These are phyloP conservation scores for Chrysanthemum lavandulifolium DNA, from an alignment of 129 eudicot species.

Conservation along the genomic window DNA sequence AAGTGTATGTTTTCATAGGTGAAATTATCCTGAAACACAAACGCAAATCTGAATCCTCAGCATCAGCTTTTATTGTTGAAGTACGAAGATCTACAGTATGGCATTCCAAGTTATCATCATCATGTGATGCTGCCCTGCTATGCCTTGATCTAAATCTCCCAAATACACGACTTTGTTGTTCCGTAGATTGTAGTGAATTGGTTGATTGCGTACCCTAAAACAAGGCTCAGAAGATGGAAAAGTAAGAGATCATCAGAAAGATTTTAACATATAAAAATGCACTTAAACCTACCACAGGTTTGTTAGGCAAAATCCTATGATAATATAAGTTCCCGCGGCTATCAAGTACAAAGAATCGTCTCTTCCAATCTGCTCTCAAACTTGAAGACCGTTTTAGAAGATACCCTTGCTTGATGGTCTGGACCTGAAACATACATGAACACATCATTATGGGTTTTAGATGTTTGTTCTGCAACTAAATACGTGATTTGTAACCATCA, in stretches of 20 bases:
- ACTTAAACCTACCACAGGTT: constrained; percentile 51
- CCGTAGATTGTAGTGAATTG: constrained; percentile 41
- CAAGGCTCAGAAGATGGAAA: constrained; percentile 11
- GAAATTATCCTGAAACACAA: constrained; percentile 95
- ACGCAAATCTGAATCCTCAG: constrained; percentile 88
- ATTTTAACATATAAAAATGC: not conserved
- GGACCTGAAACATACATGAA: constrained; percentile 51
- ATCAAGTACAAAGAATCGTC: constrained; percentile 94
- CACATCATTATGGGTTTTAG: not conserved
- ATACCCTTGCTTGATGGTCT: constrained; percentile 91
- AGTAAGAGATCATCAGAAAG: constrained; percentile 10
- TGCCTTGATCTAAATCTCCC: constrained; percentile 82
- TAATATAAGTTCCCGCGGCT: constrained; percentile 86
- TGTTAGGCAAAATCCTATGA: constrained; percentile 55
- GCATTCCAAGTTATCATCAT: constrained; percentile 65
- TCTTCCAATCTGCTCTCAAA: constrained; percentile 93
- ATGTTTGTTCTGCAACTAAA: not conserved
- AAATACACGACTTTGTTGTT: constrained; percentile 70
- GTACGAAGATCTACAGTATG: constrained; percentile 88
- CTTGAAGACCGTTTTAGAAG: constrained; percentile 90
- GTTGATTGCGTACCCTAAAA: constrained; percentile 64
- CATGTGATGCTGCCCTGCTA: constrained; percentile 54
- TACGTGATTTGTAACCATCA: not conserved
- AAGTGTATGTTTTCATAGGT: constrained; percentile 78
- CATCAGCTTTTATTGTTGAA: constrained; percentile 87